Evolutionary conservation across 768 basidiomycete species (phyloP).

Genomic region (Lentinula raphanica): DNA sequence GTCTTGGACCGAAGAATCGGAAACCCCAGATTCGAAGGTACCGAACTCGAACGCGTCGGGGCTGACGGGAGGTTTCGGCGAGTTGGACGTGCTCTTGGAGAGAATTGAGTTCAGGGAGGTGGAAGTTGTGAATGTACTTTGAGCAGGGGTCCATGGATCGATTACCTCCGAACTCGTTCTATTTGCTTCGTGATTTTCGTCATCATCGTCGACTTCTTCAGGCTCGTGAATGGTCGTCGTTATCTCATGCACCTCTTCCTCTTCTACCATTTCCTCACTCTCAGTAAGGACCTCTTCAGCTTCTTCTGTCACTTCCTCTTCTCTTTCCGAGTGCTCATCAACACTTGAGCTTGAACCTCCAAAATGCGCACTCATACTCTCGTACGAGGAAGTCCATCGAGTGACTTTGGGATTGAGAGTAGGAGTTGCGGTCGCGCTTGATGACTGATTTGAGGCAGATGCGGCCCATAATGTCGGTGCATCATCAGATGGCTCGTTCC

Average conservation of each 20-base stretch:
- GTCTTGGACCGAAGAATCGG: conserved; percentile 20
- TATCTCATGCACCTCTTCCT: too few species aligned
- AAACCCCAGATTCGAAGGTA: conserved; percentile 49
- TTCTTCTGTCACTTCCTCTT: not conserved
- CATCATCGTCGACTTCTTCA: not conserved
- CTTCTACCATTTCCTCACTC: too few species aligned
- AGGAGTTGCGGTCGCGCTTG: not conserved
- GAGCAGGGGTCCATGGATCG: conserved; percentile 9
- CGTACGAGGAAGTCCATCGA: conserved; percentile 12
- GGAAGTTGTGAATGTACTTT: conserved; percentile 4
- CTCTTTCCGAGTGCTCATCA: not conserved
- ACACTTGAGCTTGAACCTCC: not conserved
- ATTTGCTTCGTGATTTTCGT: not conserved
- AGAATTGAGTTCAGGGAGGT: conserved; percentile 3
- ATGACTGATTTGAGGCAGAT: not conserved
- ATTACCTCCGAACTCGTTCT: not conserved
- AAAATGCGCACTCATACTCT: conserved; percentile 8
- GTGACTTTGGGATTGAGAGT: not conserved
- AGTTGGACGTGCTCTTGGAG: not conserved
- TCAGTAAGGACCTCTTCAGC: not conserved
- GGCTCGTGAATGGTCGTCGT: not conserved
- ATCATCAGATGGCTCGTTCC: conserved; percentile 42
- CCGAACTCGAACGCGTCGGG: conserved; percentile 47
- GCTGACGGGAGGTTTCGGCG: conserved; percentile 26
- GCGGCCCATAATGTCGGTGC: conserved; percentile 37